Evolutionary conservation across 2,329 filamentous ascomycete species (phyloP).

Genomic region (Microdochium bolleyi): DNA sequence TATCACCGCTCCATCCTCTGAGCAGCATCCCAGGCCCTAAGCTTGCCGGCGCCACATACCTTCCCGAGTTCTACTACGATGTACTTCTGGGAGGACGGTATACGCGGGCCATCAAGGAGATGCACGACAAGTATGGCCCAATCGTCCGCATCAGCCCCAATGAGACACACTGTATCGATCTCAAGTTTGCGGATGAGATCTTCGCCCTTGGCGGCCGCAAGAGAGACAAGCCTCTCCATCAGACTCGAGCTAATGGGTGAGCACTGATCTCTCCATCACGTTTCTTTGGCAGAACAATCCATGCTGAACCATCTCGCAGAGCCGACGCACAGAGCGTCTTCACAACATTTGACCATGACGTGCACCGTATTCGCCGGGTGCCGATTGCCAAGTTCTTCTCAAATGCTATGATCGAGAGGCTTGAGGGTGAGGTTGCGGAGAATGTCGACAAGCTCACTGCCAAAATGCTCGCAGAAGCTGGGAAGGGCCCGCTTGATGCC

Average conservation of each 20-base stretch:
- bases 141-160: slow-evolving; percentile 8
- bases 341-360: slow-evolving; percentile 14
- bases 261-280: neutral
- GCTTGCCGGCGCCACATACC: slow-evolving; percentile 24
- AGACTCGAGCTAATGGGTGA: slow-evolving; percentile 8
- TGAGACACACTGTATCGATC: slow-evolving; percentile 11
- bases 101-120: slow-evolving; percentile 20
- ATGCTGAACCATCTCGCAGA: slow-evolving; percentile 7
- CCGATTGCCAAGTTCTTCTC: slow-evolving; percentile 19
- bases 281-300: neutral
- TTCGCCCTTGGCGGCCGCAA: slow-evolving; percentile 10
- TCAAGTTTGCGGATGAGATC: slow-evolving; percentile 10
- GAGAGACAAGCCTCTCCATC: slow-evolving; percentile 14
- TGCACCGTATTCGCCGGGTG: slow-evolving; percentile 13
- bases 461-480: slow-evolving; percentile 18
- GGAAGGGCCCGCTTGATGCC: slow-evolving; percentile 3
- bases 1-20: slow-evolving; percentile 28
- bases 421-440: slow-evolving; percentile 11
- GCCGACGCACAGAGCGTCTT: slow-evolving; percentile 11
- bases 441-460: slow-evolving; percentile 6
- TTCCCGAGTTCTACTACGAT: slow-evolving; percentile 30
- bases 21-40: slow-evolving; percentile 26
- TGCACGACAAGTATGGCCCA: slow-evolving; percentile 25
- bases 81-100: slow-evolving; percentile 25
- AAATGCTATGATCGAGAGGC: slow-evolving; percentile 19